These are phyloP conservation scores for Penicillium simplicissimum DNA, from an alignment of 495 filamentous ascomycete genomes.

Conservation along the genomic window DNA sequence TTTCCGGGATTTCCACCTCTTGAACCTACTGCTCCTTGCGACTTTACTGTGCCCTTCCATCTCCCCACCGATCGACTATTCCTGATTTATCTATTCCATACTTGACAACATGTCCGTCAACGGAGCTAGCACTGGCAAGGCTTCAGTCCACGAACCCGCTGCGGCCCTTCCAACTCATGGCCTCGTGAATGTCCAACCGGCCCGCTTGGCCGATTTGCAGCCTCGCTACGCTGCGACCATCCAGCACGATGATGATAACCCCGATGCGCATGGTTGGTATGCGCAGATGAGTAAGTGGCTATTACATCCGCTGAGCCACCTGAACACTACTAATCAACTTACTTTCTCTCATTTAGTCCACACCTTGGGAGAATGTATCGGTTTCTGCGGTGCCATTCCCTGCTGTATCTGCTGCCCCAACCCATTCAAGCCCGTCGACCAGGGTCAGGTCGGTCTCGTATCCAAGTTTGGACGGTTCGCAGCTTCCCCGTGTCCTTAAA, in stretches of 20 bases:
- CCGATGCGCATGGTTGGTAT: slow-evolving; percentile 83
- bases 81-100: not conserved
- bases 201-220: slow-evolving; percentile 81
- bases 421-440: slow-evolving; percentile 90
- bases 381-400: slow-evolving; percentile 82
- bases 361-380: slow-evolving; percentile 71
- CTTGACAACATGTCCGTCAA: slow-evolving; percentile 31
- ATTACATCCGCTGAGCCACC: too few species aligned
- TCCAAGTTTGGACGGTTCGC: slow-evolving; percentile 83
- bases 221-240: slow-evolving; percentile 81
- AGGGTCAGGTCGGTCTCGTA: slow-evolving; percentile 92
- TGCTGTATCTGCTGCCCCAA: slow-evolving; percentile 94
- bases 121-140: slow-evolving; percentile 43
- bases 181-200: slow-evolving; percentile 78
- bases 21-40: not conserved
- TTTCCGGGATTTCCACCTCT: not conserved
- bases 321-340: too few species aligned
- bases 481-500: not conserved
- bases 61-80: not conserved
- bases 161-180: slow-evolving; percentile 19
- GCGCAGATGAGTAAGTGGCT: slow-evolving; percentile 71
- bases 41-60: too few species aligned
- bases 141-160: slow-evolving; percentile 28
- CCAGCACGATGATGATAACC: slow-evolving; percentile 64
- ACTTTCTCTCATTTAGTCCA: slow-evolving; percentile 62